A percentile compares a stretch with the other conserved stretches of the same genome.
These are phyloP conservation scores for Halophytophthora batemanensis DNA, from an alignment of 352 stramenopile genomes.

Conservation along the genomic window DNA sequence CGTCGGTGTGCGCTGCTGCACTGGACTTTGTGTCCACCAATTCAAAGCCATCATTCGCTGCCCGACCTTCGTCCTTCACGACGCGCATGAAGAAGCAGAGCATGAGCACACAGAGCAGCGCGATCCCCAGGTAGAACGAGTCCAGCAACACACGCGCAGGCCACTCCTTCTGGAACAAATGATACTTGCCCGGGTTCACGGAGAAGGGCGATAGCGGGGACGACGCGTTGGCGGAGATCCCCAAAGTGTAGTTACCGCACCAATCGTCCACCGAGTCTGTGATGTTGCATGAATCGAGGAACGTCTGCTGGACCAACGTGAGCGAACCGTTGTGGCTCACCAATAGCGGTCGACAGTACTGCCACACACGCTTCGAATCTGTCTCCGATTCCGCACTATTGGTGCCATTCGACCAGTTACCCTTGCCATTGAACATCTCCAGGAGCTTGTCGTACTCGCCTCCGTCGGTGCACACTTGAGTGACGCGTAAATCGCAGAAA, in stretches of 20 bases:
- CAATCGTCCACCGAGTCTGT: conserved; percentile 10
- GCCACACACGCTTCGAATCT: conserved; percentile 8
- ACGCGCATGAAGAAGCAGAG: neutral
- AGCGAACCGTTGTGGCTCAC: conserved; percentile 4
- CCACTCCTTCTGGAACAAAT: conserved; percentile 8
- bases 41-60: conserved; percentile 10
- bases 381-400: neutral
- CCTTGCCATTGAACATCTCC: conserved; percentile 4
- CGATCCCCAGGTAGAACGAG: conserved; percentile 3
- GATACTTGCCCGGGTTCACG: conserved; percentile 11
- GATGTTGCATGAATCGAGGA: conserved; percentile 9
- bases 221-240: conserved; percentile 2
- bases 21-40: conserved; percentile 7
- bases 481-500: conserved; percentile 17
- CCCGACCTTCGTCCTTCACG: neutral
- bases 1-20: neutral
- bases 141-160: conserved; percentile 5
- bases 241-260: conserved; percentile 6
- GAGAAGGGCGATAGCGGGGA: conserved; percentile 5
- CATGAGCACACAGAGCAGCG: conserved; percentile 1
- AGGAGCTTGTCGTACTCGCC: conserved; percentile 5
- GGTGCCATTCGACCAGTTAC: neutral
- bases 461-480: conserved; percentile 10
- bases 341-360: conserved; percentile 11
- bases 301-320: conserved; percentile 3